These are phyloP conservation scores for Plasmodium vivax DNA, from an alignment of 169 alveolate species.

Conservation along the genomic window DNA sequence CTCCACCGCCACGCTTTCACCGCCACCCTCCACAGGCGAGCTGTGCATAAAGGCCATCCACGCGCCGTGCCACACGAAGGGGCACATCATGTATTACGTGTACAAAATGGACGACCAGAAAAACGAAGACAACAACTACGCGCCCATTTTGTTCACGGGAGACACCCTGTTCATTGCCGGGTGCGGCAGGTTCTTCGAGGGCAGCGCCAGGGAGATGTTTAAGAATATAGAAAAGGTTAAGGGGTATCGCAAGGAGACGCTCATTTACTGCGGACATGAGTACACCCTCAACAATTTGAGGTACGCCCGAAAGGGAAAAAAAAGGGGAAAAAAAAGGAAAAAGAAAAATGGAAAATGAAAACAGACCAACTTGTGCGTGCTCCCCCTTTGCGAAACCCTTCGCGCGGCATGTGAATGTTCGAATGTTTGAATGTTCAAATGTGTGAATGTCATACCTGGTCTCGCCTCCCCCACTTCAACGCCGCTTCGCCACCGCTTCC, in stretches of 20 bases:
- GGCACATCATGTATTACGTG: conserved; percentile 93
- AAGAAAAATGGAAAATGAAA: neutral
- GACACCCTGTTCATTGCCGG: conserved; percentile 96
- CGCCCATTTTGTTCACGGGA: conserved; percentile 86
- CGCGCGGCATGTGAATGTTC: neutral
- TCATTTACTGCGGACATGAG: conserved; percentile 96
- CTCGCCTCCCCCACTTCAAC: neutral
- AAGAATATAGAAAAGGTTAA: conserved; percentile 76
- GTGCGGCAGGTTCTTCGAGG: conserved; percentile 96
- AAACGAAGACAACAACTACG: conserved; percentile 41
- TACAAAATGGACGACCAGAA: conserved; percentile 52
- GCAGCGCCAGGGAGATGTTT: conserved; percentile 89
- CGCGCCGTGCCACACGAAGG: conserved; percentile 96
- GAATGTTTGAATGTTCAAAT: no score
- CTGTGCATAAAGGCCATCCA: conserved; percentile 85
- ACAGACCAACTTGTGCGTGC: neutral
- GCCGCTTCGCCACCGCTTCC: no score
- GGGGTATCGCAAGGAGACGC: conserved; percentile 89
- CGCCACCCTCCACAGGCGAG: conserved; percentile 71
- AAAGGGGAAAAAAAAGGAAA: neutral
- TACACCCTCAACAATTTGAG: conserved; percentile 89
- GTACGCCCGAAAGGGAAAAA: conserved; percentile 24
- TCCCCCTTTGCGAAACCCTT: neutral
- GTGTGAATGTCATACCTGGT: neutral
- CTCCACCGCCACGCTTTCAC: neutral